Evolutionary conservation across 441 rosid species (phyloP).

Genomic region (Omphalea diandra): DNA sequence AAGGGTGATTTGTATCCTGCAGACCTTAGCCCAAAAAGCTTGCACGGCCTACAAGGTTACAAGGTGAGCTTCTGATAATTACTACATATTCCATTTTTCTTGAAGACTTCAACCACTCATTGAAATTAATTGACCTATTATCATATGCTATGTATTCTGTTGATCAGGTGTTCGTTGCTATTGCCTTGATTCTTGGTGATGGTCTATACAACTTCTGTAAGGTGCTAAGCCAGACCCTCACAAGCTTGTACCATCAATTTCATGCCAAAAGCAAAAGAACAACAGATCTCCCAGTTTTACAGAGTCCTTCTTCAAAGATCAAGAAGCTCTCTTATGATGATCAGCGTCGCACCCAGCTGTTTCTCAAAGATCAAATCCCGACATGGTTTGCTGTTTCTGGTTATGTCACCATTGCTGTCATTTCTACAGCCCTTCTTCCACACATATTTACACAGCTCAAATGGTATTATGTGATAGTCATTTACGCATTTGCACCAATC

Average conservation of each 20-base stretch:
- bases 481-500: slow-evolving; percentile 14
- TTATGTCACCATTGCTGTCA: slow-evolving; percentile 16
- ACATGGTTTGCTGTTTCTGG: slow-evolving; percentile 15
- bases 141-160: no score
- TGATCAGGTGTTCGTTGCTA: slow-evolving; percentile 18
- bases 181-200: slow-evolving; percentile 18
- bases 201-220: slow-evolving; percentile 21
- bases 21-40: slow-evolving; percentile 8
- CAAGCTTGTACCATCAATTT: slow-evolving; percentile 7
- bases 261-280: slow-evolving; percentile 5
- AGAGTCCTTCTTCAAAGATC: not conserved
- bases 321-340: slow-evolving; percentile 14
- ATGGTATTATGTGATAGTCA: slow-evolving; percentile 20
- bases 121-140: not conserved
- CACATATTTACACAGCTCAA: slow-evolving; percentile 14
- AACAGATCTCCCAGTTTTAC: slow-evolving; percentile 7
- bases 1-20: slow-evolving; percentile 17
- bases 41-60: slow-evolving; percentile 17
- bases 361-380: slow-evolving; percentile 22
- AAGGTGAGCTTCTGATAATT: slow-evolving; percentile 2
- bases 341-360: slow-evolving; percentile 17
- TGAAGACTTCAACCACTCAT: not conserved
- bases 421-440: slow-evolving; percentile 7
- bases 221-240: slow-evolving; percentile 17
- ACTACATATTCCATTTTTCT: not conserved